Evolutionary conservation across 768 basidiomycete genomes (phyloP).

Genomic region (Tylopilus sp.): DNA sequence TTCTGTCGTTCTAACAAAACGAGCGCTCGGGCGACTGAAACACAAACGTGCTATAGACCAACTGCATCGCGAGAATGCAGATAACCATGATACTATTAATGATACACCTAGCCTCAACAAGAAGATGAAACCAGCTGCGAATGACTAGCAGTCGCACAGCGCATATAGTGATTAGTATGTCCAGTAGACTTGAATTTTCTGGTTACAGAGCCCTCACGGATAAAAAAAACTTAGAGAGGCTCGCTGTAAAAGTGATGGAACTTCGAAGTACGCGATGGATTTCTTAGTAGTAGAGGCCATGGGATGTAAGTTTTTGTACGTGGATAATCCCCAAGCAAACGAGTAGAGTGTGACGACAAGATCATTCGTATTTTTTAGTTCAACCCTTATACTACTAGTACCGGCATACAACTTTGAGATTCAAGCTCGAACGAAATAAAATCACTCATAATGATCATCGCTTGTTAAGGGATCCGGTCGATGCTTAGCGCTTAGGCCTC

Average conservation of each 20-base stretch:
- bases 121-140: conserved; percentile 15
- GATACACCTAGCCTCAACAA: conserved; percentile 14
- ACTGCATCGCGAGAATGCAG: conserved; percentile 14
- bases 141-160: conserved; percentile 1
- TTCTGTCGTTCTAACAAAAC: conserved; percentile 35
- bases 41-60: conserved; percentile 45
- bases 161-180: background rate
- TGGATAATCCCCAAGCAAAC: background rate
- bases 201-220: too few relatives aligned
- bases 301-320: background rate
- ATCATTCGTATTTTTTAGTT: background rate
- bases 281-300: background rate
- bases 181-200: too few relatives aligned
- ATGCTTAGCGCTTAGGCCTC: too few relatives aligned
- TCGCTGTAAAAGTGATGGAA: too few relatives aligned
- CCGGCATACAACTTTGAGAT: too few relatives aligned
- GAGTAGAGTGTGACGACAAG: background rate
- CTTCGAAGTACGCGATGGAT: background rate
- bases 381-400: too few relatives aligned
- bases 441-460: too few relatives aligned
- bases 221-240: too few relatives aligned
- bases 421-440: too few relatives aligned
- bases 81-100: conserved; percentile 3
- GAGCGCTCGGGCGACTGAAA: conserved; percentile 47
- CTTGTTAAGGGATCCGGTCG: too few relatives aligned